These are phyloP conservation scores for Sapria himalayana DNA, from an alignment of 345 rosid species.

Conservation along the genomic window DNA sequence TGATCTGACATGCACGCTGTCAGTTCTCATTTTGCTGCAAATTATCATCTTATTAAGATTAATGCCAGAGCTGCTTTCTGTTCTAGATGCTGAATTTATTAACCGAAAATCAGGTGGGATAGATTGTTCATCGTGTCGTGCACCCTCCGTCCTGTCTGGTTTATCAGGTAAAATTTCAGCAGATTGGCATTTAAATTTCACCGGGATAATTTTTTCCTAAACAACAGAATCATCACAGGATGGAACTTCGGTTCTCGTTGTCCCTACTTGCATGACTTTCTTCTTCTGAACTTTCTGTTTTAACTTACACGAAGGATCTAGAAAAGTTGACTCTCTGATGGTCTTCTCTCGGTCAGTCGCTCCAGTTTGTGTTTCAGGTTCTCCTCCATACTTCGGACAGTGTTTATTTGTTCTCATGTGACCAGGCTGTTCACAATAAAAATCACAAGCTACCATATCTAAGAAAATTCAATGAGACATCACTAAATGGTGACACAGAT, in stretches of 20 bases:
- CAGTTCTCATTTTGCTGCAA: constrained; percentile 50
- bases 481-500: no score
- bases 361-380: constrained; percentile 40
- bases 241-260: constrained; percentile 28
- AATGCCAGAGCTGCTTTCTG: no score
- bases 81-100: no score
- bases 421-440: constrained; percentile 42
- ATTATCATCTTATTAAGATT: constrained; percentile 50
- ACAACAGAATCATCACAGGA: constrained; percentile 37
- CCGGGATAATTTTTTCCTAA: constrained; percentile 37
- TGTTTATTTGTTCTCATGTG: constrained; percentile 97
- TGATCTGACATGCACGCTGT: constrained; percentile 19
- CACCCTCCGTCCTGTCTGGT: constrained; percentile 18
- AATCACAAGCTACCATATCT: constrained; percentile 4
- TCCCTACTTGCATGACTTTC: constrained; percentile 28
- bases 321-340: constrained; percentile 24
- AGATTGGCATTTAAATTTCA: constrained; percentile 57
- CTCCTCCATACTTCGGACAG: constrained; percentile 86
- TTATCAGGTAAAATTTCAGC: constrained; percentile 32
- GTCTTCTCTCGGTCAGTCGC: constrained; percentile 34
- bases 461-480: constrained; percentile 2
- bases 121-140: constrained; percentile 32
- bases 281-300: constrained; percentile 40
- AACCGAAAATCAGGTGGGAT: constrained; percentile 22
- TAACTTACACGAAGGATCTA: constrained; percentile 32